A percentile compares a stretch with the other conserved stretches of the same genome.
Evolutionary conservation across 371 early-diverging fungal genomes (phyloP).

Genomic region (Syncephalastrum racemosum): DNA sequence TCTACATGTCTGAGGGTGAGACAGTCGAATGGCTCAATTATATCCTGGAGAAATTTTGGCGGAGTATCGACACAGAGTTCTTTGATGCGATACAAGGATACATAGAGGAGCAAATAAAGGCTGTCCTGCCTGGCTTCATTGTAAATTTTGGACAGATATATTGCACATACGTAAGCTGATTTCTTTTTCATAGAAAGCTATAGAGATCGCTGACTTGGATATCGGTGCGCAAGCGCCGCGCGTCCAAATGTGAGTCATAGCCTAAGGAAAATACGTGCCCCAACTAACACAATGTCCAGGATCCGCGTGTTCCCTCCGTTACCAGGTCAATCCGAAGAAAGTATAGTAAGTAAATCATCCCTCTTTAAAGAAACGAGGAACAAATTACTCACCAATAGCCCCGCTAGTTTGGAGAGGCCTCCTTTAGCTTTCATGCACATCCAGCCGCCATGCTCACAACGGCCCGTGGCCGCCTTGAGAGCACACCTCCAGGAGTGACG

Average conservation of each 20-base stretch:
- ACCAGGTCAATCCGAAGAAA: constrained; percentile 48
- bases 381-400: not conserved
- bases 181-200: constrained; percentile 24
- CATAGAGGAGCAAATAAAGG: constrained; percentile 36
- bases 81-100: constrained; percentile 34
- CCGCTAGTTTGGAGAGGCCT: constrained; percentile 42
- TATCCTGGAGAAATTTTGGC: constrained; percentile 44
- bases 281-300: constrained; percentile 12
- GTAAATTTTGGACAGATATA: constrained; percentile 15
- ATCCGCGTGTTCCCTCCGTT: constrained; percentile 46
- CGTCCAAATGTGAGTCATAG: constrained; percentile 33
- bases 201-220: constrained; percentile 43
- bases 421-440: constrained; percentile 48
- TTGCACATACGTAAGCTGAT: not conserved
- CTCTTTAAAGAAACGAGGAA: not conserved
- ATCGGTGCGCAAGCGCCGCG: constrained; percentile 49
- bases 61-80: constrained; percentile 38
- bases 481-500: constrained; percentile 37
- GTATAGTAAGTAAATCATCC: constrained; percentile 26
- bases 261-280: not conserved
- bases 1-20: constrained; percentile 44
- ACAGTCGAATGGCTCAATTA: constrained; percentile 49
- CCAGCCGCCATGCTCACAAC: constrained; percentile 33
- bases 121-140: constrained; percentile 33
- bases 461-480: constrained; percentile 15